A percentile compares a stretch with the other conserved stretches of the same genome.
These are phyloP conservation scores for Saccharomycopsis malanga DNA, from an alignment of 805 yeast species.

Conservation along the genomic window DNA sequence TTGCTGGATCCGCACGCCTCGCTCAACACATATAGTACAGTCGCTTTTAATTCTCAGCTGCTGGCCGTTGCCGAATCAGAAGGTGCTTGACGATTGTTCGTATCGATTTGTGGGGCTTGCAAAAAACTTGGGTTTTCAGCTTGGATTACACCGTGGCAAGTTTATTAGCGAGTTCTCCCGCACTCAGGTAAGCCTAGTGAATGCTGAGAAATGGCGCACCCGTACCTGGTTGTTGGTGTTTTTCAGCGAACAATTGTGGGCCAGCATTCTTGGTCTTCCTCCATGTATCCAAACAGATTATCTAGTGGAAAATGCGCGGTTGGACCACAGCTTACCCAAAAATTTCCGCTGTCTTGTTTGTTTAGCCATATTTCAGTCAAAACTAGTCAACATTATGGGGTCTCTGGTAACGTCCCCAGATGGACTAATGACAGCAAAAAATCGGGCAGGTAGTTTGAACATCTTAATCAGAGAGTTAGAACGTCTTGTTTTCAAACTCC, in stretches of 20 bases:
- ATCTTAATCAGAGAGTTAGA: conserved; percentile 74
- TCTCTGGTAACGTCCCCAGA: conserved; percentile 78
- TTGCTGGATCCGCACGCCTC: conserved; percentile 88
- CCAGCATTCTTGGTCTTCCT: conserved; percentile 80
- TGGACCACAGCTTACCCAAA: conserved; percentile 57
- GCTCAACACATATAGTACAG: conserved; percentile 90
- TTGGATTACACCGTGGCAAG: conserved; percentile 87
- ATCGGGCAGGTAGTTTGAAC: conserved; percentile 74
- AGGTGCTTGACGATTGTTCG: conserved; percentile 85
- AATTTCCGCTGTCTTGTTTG: conserved; percentile 66
- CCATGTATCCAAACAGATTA: conserved; percentile 81
- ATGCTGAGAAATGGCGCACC: conserved; percentile 92
- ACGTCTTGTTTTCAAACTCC: conserved; percentile 56
- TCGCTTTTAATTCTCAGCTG: conserved; percentile 76
- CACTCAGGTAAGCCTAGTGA: conserved; percentile 80
- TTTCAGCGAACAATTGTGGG: conserved; percentile 86
- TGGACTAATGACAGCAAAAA: conserved; percentile 78
- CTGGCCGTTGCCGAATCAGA: conserved; percentile 93
- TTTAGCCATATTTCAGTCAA: conserved; percentile 75
- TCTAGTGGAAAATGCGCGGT: conserved; percentile 68
- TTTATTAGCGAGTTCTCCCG: conserved; percentile 87
- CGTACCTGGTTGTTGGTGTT: conserved; percentile 87
- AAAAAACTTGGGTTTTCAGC: conserved; percentile 71
- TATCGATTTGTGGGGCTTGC: conserved; percentile 86
- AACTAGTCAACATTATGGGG: conserved; percentile 80